Conservation (phyloP, 2,329 filamentous ascomycete genomes). For the Epicoccum sorghinum region DNA sequence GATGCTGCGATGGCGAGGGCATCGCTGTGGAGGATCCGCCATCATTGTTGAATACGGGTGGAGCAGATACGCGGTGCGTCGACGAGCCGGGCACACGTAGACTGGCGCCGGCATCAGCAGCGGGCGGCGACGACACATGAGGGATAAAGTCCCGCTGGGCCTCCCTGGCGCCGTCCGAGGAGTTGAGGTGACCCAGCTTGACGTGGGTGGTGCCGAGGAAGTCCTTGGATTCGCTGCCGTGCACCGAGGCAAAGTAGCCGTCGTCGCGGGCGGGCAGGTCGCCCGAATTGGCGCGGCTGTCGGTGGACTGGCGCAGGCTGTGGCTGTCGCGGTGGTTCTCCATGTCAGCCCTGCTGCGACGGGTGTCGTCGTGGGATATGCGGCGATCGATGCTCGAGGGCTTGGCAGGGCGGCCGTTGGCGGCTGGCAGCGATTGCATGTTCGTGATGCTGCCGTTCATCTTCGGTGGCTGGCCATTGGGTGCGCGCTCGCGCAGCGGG, state of each 20-base stretch:
- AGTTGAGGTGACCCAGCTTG: conserved; percentile 40
- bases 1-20: conserved; percentile 58
- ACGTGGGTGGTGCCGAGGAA: conserved; percentile 45
- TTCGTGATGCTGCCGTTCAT: conserved; percentile 40
- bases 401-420: conserved; percentile 33
- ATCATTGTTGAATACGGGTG: conserved; percentile 61
- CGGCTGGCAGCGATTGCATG: conserved; percentile 37
- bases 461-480: conserved; percentile 31
- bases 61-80: conserved; percentile 65
- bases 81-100: conserved; percentile 43
- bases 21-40: conserved; percentile 52
- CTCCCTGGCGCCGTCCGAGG: conserved; percentile 36
- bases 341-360: conserved; percentile 20
- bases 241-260: conserved; percentile 53
- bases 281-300: conserved; percentile 32
- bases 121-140: conserved; percentile 25
- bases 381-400: conserved; percentile 35
- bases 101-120: conserved; percentile 26
- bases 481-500: conserved; percentile 24
- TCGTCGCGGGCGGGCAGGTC: conserved; percentile 49
- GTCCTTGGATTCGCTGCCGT: conserved; percentile 45
- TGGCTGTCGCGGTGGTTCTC: conserved; percentile 18
- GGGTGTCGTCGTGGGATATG: conserved; percentile 44
- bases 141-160: conserved; percentile 37
- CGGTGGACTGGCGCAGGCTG: conserved; percentile 27